A percentile compares a stretch with the other conserved stretches of the same genome.
These are phyloP conservation scores for Pelagophyceae sp. DNA, from an alignment of 352 stramenopile species.

Conservation along the genomic window DNA sequence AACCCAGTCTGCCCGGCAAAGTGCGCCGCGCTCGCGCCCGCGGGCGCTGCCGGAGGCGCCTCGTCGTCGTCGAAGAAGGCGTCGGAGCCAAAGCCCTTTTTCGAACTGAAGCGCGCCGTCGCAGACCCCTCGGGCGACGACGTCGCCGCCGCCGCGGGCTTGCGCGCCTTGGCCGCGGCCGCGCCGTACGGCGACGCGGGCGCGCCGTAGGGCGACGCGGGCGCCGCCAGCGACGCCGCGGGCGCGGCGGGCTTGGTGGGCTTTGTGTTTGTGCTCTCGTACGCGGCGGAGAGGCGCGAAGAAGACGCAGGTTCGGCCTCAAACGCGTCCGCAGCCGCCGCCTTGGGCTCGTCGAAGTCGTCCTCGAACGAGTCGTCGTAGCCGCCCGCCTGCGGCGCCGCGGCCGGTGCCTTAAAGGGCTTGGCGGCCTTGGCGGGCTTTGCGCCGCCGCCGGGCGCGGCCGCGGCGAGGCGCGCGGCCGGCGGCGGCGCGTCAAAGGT, in stretches of 20 bases:
- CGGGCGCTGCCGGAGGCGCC: background rate
- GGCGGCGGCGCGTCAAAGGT: background rate
- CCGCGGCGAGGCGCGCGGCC: no score
- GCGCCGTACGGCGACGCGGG: background rate
- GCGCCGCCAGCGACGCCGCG: background rate
- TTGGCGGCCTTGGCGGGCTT: background rate
- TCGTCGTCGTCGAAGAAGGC: constrained; percentile 15
- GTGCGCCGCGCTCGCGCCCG: background rate
- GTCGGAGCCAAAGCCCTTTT: constrained; percentile 8
- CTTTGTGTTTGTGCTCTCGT: background rate
- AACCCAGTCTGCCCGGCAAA: background rate
- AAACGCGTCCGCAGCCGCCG: no score
- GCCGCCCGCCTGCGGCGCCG: background rate
- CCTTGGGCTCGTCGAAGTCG: background rate
- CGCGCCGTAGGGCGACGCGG: background rate
- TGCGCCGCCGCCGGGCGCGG: no score
- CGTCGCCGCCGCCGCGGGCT: background rate
- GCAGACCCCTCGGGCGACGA: background rate
- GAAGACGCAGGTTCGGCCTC: background rate
- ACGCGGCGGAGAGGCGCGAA: background rate
- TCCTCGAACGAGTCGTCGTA: background rate
- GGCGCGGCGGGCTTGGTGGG: background rate
- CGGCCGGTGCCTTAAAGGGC: background rate
- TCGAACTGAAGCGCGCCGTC: background rate
- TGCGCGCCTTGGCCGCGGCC: background rate